These are phyloP conservation scores for Coemansia sp. DNA, from an alignment of 192 early-diverging fungal genomes.

Conservation along the genomic window DNA sequence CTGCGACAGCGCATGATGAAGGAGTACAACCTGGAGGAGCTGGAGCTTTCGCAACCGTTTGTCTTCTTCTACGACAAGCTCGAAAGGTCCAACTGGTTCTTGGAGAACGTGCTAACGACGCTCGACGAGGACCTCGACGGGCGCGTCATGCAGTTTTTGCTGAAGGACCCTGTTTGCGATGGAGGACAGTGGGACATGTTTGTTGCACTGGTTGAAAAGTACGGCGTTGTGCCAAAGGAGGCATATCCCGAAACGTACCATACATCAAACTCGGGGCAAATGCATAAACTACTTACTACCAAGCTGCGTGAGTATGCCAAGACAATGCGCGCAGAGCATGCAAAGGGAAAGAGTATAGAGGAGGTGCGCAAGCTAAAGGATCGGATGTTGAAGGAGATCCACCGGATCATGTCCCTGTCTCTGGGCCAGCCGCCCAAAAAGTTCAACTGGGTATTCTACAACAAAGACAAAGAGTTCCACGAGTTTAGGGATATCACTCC, in stretches of 20 bases:
- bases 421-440: constrained; percentile 70
- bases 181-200: constrained; percentile 85
- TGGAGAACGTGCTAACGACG: constrained; percentile 73
- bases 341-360: constrained; percentile 38
- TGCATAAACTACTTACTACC: constrained; percentile 65
- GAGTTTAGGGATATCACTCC: constrained; percentile 62
- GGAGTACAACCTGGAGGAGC: constrained; percentile 75
- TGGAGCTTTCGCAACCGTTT: constrained; percentile 78
- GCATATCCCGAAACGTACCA: constrained; percentile 68
- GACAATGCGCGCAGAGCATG: constrained; percentile 59
- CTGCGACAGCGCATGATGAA: constrained; percentile 70
- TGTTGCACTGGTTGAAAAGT: constrained; percentile 73
- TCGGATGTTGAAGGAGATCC: constrained; percentile 67
- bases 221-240: constrained; percentile 73
- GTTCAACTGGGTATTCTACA: constrained; percentile 69
- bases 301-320: constrained; percentile 73
- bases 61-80: constrained; percentile 80
- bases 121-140: constrained; percentile 64
- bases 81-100: constrained; percentile 82
- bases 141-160: constrained; percentile 70
- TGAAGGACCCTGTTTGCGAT: constrained; percentile 67
- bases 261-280: constrained; percentile 62
- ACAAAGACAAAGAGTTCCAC: constrained; percentile 73
- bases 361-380: constrained; percentile 60
- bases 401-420: constrained; percentile 69